phyloP scores from a whole-genome alignment of 1,139 yeast genomes.

The Sugiyamaella grinbergsii region DNA sequence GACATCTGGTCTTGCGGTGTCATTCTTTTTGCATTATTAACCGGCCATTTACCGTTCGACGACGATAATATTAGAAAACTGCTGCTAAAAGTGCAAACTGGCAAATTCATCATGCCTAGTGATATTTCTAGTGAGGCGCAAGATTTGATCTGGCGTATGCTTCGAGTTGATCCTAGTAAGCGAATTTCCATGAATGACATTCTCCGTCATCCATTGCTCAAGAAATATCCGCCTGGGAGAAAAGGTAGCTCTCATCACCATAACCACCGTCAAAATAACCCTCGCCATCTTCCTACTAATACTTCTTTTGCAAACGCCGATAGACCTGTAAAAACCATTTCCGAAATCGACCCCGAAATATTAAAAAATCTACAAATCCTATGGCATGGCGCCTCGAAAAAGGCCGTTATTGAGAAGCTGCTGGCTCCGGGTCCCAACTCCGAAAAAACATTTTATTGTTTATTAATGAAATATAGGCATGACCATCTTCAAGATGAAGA shows the following conservation, averaged over 20 bases:
- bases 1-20: conserved; percentile 99
- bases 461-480: conserved; percentile 79
- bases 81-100: conserved; percentile 86
- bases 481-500: conserved; percentile 52
- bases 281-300: conserved; percentile 24
- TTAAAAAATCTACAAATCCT: conserved; percentile 81
- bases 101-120: conserved; percentile 80
- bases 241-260: conserved; percentile 22
- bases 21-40: conserved; percentile 84
- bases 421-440: conserved; percentile 64
- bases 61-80: conserved; percentile 90
- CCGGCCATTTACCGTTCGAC: conserved; percentile 96
- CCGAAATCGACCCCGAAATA: conserved; percentile 77
- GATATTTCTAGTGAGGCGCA: conserved; percentile 79
- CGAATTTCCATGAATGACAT: conserved; percentile 78
- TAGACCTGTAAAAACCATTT: conserved; percentile 51
- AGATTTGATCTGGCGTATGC: conserved; percentile 80
- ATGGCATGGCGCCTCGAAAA: conserved; percentile 83
- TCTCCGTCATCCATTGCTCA: conserved; percentile 73
- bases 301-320: conserved; percentile 31
- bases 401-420: conserved; percentile 60
- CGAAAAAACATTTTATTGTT: conserved; percentile 87
- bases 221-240: conserved; percentile 59
- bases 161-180: conserved; percentile 73
- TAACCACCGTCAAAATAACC: conserved; percentile 30